Evolutionary conservation across 352 stramenopile genomes (phyloP), one percentile per base, ranked within the genome.

Genomic region (Globisporangium middletonii): DNA sequence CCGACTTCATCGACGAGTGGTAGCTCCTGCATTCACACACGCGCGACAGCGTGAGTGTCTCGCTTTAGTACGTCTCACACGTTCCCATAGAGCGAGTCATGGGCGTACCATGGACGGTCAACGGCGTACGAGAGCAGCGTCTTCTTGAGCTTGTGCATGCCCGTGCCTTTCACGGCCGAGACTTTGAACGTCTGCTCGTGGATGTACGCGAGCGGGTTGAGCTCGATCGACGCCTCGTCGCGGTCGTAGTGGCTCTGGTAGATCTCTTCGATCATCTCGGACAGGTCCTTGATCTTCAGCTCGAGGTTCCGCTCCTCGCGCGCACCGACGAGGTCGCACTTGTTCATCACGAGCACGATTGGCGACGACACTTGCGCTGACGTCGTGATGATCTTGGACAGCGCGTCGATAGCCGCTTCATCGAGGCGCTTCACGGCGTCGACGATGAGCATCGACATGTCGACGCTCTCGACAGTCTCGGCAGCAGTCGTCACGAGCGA

Each of bases 301-400:
- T 75, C 67, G 23, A 92, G 45, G 50, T 83, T 90, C 23, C 62
- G 49, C 55, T 79, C 72, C 46, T 89, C 79, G 12, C 66, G 74
- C 11, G 72, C 52, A 26, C 65, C 71, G 23, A 89, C 77, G 19
- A 93, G 71, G 28, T 92, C 78, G 55, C 65, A 81, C 73, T 94
- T 94, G 70, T 94, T 94, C 77, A 94, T 86, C 44, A 94, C 79
- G 41, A 94, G 79, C 78, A 92, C 88, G 16, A 88, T 86, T 18
- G 84, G 84, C 18, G 82, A 88, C 26, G 69, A 69, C 18, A 89
- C 75, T 42, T 90, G 76, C 23, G 84, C 84, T 12, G 82, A 92
- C 41, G 80, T 85, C 11, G 72, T 90, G 54, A 92, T 68, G 47
- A 92, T 80, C 65, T 92, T 91, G 54, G 85, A 70, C 43, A 94